Conservation (phyloP, 495 filamentous ascomycete species). For the Neurospora sp. region DNA sequence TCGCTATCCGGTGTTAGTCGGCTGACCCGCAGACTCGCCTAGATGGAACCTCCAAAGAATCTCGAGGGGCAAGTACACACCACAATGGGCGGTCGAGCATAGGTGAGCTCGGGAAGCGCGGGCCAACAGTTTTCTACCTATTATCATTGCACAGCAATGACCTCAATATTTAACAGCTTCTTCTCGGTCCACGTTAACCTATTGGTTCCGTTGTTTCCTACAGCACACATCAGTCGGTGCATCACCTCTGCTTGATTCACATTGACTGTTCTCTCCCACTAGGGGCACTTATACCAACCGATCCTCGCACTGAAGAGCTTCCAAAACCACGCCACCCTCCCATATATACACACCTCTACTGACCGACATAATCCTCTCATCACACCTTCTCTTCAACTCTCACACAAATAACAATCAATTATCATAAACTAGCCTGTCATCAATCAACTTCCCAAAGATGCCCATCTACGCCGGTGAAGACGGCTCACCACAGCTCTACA, state of each 20-base stretch:
- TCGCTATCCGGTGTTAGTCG: background rate
- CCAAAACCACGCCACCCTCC: background rate
- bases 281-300: background rate
- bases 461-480: background rate
- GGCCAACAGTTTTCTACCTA: background rate
- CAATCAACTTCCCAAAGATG: background rate
- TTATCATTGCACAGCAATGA: background rate
- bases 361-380: background rate
- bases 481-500: background rate
- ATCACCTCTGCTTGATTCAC: background rate
- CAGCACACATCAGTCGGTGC: background rate
- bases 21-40: background rate
- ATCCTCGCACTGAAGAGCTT: too few relatives aligned
- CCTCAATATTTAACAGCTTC: background rate
- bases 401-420: background rate
- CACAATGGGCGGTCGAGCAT: background rate
- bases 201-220: background rate
- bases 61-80: background rate
- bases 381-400: background rate
- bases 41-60: background rate
- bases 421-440: background rate
- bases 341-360: background rate
- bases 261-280: background rate
- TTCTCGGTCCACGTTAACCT: background rate
- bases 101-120: background rate